Evolutionary conservation across 371 early-diverging fungal species (phyloP), one percentile per base, ranked within the genome.

Genomic region (Gilbertella persicaria): DNA sequence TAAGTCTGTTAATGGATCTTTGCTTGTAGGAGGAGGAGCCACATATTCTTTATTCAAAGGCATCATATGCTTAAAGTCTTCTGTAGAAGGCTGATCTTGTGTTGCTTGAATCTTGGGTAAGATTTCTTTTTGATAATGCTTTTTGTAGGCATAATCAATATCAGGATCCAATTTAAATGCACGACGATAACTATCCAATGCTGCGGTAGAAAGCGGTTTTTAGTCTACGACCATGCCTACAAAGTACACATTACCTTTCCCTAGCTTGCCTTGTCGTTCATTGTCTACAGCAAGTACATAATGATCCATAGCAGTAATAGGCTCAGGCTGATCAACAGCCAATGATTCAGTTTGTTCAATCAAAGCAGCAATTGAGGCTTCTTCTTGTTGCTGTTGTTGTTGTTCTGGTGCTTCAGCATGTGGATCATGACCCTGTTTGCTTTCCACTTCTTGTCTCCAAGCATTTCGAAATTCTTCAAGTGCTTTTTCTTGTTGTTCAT

Each of bases 101-200:
- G 45, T 30, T 0, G 38, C 41, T 29, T 62, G 46, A 25, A 54
- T 47, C 25, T 23, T 40, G 0, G 64, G 66, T 19, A 63, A 58
- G 50, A 67, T 60, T 25, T 62, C 41, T 3, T 47, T 61, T 29
- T 68, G 70, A 50, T 62, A 73, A 43, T 73, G 67, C 19, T 58
- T 61, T 25, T 67, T 71, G 55, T 78, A 82, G 6, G 45, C 62
- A 60, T 52, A 44, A 54, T 81, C 82, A 5, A 79, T 64, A 53
- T 77, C 62, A 2, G 73, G 67, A 58, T 81, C 69, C 37, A 79
- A 38, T 50, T 73, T 73, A 45, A 81, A 81, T 16, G 84, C 84
- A 41, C 67, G 72, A 19, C 78, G 68, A 56, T 84, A 84, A 28
- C 61, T 40, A 10, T 58, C 67, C n/a, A 84, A 42, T 26, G 84